phyloP scores from a whole-genome alignment of 441 rosid species.

The Melianthus villosus region DNA sequence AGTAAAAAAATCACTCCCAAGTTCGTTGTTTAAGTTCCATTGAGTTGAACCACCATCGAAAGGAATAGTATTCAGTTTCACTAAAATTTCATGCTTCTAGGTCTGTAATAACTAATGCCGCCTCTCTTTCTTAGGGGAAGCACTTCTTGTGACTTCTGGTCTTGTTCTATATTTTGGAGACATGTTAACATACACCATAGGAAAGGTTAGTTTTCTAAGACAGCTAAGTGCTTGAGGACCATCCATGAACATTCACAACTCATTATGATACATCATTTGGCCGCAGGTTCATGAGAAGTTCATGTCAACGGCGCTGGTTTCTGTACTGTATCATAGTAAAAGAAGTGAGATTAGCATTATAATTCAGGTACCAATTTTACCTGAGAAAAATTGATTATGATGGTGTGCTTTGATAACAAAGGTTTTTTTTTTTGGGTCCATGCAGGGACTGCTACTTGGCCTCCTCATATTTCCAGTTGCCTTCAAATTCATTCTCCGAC shows the following conservation, averaged over 20 bases:
- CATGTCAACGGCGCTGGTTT: slow-evolving; percentile 25
- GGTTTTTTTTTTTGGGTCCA: slow-evolving; percentile 5
- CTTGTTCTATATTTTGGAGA: slow-evolving; percentile 84
- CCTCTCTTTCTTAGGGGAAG: slow-evolving; percentile 49
- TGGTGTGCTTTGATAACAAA: slow-evolving; percentile 9
- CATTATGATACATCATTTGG: slow-evolving; percentile 11
- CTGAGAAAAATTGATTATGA: slow-evolving; percentile 8
- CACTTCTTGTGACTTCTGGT: slow-evolving; percentile 61
- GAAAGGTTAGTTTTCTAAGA: slow-evolving; percentile 39
- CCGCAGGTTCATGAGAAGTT: slow-evolving; percentile 34
- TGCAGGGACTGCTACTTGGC: slow-evolving; percentile 67
- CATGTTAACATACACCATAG: slow-evolving; percentile 54
- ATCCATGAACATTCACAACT: slow-evolving; percentile 10
- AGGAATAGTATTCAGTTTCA: too few species aligned
- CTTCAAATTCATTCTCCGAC: slow-evolving; percentile 30
- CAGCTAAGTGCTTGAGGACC: slow-evolving; percentile 8
- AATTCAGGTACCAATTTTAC: slow-evolving; percentile 37
- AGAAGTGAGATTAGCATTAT: slow-evolving; percentile 67
- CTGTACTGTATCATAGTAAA: slow-evolving; percentile 31
- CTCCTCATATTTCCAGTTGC: slow-evolving; percentile 55
- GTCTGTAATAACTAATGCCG: background rate
- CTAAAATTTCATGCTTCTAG: too few species aligned
- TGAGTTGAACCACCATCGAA: too few species aligned
- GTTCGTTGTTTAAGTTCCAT: too few species aligned
- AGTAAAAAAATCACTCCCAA: too few species aligned